Evolutionary conservation across 177 flowering plant species (phyloP).

Genomic region (Vitis hybrid): DNA sequence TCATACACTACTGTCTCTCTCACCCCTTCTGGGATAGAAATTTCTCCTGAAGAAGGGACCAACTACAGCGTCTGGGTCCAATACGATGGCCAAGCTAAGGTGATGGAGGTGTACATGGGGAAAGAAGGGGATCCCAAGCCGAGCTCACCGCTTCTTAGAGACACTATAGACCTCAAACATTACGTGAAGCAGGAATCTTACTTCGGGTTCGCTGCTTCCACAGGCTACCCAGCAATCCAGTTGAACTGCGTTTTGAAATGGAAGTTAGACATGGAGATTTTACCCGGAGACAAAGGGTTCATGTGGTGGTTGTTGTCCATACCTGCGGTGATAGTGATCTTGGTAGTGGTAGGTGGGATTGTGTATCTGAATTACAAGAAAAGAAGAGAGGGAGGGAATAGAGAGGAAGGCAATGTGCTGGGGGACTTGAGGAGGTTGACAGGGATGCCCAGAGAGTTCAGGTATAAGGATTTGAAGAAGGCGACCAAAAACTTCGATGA

Average conservation of each 20-base stretch:
- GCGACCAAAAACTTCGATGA: constrained; percentile 62
- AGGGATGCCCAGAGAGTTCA: constrained; percentile 61
- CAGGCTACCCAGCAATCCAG: constrained; percentile 39
- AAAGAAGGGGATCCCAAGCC: constrained; percentile 28
- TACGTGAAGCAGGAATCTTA: constrained; percentile 36
- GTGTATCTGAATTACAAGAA: constrained; percentile 16
- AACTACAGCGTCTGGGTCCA: constrained; percentile 52
- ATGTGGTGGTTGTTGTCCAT: constrained; percentile 24
- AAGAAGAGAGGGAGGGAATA: not conserved
- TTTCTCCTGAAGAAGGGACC: constrained; percentile 24
- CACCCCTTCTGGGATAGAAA: constrained; percentile 17
- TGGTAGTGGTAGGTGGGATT: constrained; percentile 5
- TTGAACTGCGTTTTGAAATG: constrained; percentile 60
- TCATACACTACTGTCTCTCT: constrained; percentile 37
- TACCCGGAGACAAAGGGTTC: constrained; percentile 8
- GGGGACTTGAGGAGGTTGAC: constrained; percentile 56
- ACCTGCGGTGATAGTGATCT: constrained; percentile 21
- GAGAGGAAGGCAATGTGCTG: constrained; percentile 9
- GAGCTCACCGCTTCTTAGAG: constrained; percentile 22
- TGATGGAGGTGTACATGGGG: constrained; percentile 45
- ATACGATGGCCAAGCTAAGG: constrained; percentile 38
- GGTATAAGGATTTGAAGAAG: constrained; percentile 50
- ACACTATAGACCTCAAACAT: constrained; percentile 29
- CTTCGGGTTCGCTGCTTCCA: constrained; percentile 69
- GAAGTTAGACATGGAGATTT: constrained; percentile 43